Evolutionary conservation across 2,329 filamentous ascomycete genomes (phyloP).

Genomic region (Fusarium sororula): DNA sequence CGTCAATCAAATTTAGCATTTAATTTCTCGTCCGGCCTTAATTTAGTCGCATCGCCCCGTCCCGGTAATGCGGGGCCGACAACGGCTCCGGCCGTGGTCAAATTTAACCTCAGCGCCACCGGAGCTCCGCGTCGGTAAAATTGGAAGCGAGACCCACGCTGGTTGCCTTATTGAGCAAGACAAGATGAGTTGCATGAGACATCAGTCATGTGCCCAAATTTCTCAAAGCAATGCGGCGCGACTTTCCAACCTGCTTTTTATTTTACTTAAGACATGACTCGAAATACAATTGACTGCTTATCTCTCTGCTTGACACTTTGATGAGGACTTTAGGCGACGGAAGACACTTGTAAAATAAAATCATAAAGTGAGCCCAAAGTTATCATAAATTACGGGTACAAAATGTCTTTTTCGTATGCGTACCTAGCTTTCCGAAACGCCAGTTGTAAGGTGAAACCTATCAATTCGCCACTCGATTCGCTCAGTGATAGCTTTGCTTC

Average conservation of each 20-base stretch:
- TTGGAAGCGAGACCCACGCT: constrained; percentile 11
- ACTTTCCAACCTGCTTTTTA: neutral
- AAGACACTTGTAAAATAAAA: neutral
- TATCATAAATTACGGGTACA: neutral
- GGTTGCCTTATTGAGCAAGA: neutral
- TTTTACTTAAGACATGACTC: neutral
- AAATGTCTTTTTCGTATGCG: neutral
- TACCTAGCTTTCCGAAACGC: neutral
- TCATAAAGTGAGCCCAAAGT: neutral
- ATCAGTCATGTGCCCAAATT: constrained; percentile 7
- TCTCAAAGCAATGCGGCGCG: neutral
- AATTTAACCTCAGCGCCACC: constrained; percentile 9
- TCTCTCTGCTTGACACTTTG: neutral
- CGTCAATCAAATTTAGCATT: neutral
- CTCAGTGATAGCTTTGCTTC: neutral
- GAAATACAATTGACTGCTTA: neutral
- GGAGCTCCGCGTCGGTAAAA: neutral
- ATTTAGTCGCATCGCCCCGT: constrained; percentile 4
- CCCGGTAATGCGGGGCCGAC: constrained; percentile 16
- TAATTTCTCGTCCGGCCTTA: neutral
- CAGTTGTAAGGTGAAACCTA: neutral
- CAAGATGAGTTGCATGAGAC: constrained; percentile 3
- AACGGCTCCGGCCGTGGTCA: constrained; percentile 3
- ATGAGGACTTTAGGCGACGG: neutral
- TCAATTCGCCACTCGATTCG: neutral